Conservation (phyloP, 2,329 filamentous ascomycete genomes). For the Exophiala xenobiotica region DNA sequence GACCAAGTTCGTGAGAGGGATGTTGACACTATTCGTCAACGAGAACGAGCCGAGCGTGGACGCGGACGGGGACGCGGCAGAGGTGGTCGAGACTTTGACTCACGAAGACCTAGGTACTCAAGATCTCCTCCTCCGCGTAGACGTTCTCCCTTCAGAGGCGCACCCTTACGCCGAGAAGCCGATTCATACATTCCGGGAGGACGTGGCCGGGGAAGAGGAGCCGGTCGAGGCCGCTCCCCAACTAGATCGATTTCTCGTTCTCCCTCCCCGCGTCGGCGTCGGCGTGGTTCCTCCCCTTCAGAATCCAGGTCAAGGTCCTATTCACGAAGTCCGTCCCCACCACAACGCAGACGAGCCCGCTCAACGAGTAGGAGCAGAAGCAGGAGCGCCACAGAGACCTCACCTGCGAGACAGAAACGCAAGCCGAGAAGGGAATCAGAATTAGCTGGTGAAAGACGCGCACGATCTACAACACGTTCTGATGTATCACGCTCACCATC, state of each 20-base stretch:
- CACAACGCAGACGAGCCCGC: slow-evolving; percentile 18
- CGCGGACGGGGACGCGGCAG: slow-evolving; percentile 38
- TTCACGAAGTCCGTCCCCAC: slow-evolving; percentile 34
- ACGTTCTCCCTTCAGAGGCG: slow-evolving; percentile 47
- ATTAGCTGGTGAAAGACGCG: slow-evolving; percentile 41
- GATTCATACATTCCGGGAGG: slow-evolving; percentile 59
- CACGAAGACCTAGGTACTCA: slow-evolving; percentile 49
- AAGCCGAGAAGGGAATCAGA: slow-evolving; percentile 40
- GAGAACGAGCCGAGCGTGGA: slow-evolving; percentile 40
- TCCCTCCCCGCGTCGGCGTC: slow-evolving; percentile 33
- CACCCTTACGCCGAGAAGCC: slow-evolving; percentile 50
- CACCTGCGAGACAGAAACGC: slow-evolving; percentile 33
- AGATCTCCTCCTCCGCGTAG: slow-evolving; percentile 53
- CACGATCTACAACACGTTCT: slow-evolving; percentile 50
- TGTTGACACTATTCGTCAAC: slow-evolving; percentile 64
- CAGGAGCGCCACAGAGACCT: slow-evolving; percentile 9
- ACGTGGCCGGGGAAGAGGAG: slow-evolving; percentile 34
- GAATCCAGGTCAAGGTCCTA: slow-evolving; percentile 21
- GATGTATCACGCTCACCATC: slow-evolving; percentile 56
- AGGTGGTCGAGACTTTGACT: slow-evolving; percentile 46
- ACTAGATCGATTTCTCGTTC: slow-evolving; percentile 40
- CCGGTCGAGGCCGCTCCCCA: slow-evolving; percentile 40
- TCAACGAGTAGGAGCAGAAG: slow-evolving; percentile 15
- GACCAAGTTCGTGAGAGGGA: slow-evolving; percentile 64
- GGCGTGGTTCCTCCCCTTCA: slow-evolving; percentile 8